These are phyloP conservation scores for Pseudonitzschia multiseries DNA, from an alignment of 108 stramenopile species.

Conservation along the genomic window DNA sequence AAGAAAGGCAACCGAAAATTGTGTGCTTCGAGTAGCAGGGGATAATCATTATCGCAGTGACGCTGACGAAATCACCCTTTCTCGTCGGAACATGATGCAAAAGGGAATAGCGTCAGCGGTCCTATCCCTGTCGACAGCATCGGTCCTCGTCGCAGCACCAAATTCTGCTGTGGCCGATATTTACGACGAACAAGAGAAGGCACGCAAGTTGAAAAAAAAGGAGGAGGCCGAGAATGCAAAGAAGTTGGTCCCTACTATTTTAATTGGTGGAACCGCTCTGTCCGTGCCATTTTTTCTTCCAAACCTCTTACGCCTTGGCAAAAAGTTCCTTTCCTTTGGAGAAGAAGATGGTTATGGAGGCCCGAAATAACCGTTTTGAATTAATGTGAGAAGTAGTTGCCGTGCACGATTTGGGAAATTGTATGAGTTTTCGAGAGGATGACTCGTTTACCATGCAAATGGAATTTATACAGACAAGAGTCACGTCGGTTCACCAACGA, in stretches of 20 bases:
- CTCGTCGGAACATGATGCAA: background rate
- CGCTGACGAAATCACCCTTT: background rate
- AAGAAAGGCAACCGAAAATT: background rate
- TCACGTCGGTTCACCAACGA: too few species aligned
- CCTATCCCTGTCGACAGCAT: background rate
- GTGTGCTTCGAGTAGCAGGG: background rate
- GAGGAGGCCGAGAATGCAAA: slow-evolving; percentile 1
- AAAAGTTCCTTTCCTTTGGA: background rate
- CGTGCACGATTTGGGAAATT: too few species aligned
- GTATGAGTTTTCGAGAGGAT: too few species aligned
- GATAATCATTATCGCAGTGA: background rate
- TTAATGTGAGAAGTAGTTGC: too few species aligned
- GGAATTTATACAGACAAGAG: too few species aligned
- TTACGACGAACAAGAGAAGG: slow-evolving; percentile 3
- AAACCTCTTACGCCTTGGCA: background rate
- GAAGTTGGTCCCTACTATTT: background rate
- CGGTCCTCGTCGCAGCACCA: background rate
- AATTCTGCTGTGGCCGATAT: background rate
- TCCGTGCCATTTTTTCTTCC: slow-evolving; percentile 3
- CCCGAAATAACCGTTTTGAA: background rate
- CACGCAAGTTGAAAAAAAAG: background rate
- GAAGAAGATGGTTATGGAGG: background rate
- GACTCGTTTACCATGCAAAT: too few species aligned
- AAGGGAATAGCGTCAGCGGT: background rate
- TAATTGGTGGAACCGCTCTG: background rate